Percentiles rank a stretch among this genome's conserved stretches.
These are phyloP conservation scores for Pisolithus marmoratus DNA, from an alignment of 768 basidiomycete genomes.

Conservation along the genomic window DNA sequence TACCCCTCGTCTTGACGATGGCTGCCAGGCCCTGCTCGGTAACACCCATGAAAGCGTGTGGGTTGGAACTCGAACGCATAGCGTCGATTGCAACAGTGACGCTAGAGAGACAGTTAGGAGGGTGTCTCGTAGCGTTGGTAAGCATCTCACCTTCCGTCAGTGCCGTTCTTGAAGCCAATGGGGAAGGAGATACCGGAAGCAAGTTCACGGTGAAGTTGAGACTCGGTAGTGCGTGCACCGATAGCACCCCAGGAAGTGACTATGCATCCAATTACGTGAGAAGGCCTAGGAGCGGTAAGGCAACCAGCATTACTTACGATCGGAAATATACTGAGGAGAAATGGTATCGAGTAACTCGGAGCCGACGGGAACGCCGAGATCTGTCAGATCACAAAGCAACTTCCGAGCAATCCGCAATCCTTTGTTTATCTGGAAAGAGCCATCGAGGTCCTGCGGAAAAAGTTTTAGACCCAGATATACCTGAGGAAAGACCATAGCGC, in stretches of 20 bases:
- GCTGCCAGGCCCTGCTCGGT: slow-evolving; percentile 86
- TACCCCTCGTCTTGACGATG: slow-evolving; percentile 87
- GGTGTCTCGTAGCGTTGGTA: not conserved
- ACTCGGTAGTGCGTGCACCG: slow-evolving; percentile 95
- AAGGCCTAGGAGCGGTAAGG: not conserved
- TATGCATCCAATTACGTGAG: slow-evolving; percentile 17
- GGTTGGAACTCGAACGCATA: slow-evolving; percentile 86
- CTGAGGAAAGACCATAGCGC: not conserved
- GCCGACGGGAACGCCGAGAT: slow-evolving; percentile 87
- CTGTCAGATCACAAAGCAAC: slow-evolving; percentile 86
- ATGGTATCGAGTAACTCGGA: slow-evolving; percentile 88
- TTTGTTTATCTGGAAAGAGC: slow-evolving; percentile 94
- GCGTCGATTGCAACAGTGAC: slow-evolving; percentile 93
- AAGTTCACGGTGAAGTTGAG: slow-evolving; percentile 94
- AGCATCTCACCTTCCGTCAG: slow-evolving; percentile 69
- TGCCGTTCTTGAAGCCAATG: slow-evolving; percentile 99
- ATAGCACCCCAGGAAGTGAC: slow-evolving; percentile 93
- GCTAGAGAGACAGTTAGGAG: slow-evolving; percentile 25
- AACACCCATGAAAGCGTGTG: slow-evolving; percentile 95
- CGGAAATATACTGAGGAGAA: slow-evolving; percentile 78
- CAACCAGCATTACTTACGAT: slow-evolving; percentile 41
- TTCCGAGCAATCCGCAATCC: slow-evolving; percentile 85
- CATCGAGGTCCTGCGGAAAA: slow-evolving; percentile 63
- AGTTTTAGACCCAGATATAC: not conserved
- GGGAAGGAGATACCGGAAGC: slow-evolving; percentile 97